Evolutionary conservation across 306 rosid genomes (phyloP).

Genomic region (Fragaria iinumae): DNA sequence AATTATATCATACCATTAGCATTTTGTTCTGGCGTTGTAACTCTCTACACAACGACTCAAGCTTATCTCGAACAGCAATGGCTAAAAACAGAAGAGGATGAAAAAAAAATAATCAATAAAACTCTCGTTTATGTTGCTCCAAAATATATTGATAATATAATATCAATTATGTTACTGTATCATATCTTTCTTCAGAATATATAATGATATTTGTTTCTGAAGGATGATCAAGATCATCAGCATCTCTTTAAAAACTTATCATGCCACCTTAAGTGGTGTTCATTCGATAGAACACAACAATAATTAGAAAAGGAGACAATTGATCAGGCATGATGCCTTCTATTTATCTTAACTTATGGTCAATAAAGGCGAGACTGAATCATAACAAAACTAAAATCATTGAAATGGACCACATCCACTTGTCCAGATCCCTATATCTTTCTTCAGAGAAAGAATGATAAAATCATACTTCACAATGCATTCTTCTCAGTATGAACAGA

Average conservation of each 20-base stretch:
- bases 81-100: conserved; percentile 44
- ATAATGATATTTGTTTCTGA: not conserved
- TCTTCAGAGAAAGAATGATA: not conserved
- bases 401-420: not conserved
- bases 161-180: not conserved
- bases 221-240: not conserved
- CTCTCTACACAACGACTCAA: conserved; percentile 95
- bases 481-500: not conserved
- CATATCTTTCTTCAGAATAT: not conserved
- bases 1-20: conserved; percentile 68
- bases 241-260: not conserved
- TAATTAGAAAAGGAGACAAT: not conserved
- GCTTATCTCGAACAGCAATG: conserved; percentile 82
- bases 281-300: not conserved
- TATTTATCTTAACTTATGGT: not conserved
- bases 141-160: not conserved
- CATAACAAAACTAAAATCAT: not conserved
- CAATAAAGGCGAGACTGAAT: not conserved
- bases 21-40: conserved; percentile 92
- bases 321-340: not conserved
- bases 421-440: not conserved
- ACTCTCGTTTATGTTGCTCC: conserved; percentile 14
- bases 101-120: conserved; percentile 17
- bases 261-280: not conserved
- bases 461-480: not conserved